Conservation (phyloP, 2,329 filamentous ascomycete genomes). For the Aschersonia sp. region DNA sequence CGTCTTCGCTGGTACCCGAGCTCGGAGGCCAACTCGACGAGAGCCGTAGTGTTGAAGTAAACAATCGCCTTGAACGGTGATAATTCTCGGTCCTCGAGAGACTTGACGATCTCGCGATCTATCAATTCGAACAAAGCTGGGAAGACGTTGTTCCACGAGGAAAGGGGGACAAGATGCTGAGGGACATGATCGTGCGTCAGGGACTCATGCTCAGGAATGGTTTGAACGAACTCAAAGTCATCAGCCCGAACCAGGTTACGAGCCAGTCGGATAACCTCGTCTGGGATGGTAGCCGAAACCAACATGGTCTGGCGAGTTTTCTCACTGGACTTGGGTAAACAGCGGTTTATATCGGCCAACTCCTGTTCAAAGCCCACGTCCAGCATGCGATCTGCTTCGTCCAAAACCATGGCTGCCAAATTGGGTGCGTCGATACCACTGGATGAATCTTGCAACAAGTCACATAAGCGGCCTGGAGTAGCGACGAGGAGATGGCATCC, state of each 20-base stretch:
- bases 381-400: constrained; percentile 96
- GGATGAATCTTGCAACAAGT: constrained; percentile 55
- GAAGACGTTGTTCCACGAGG: constrained; percentile 59
- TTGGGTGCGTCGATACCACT: constrained; percentile 57
- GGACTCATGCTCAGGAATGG: constrained; percentile 65
- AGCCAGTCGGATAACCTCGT: constrained; percentile 68
- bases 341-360: constrained; percentile 42
- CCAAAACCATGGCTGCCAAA: constrained; percentile 84
- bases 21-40: constrained; percentile 49
- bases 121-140: constrained; percentile 67
- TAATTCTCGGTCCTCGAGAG: constrained; percentile 20
- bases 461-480: constrained; percentile 76
- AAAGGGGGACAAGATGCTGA: constrained; percentile 56
- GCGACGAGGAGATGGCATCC: constrained; percentile 85
- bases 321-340: constrained; percentile 46
- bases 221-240: constrained; percentile 80
- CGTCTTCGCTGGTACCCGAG: constrained; percentile 27
- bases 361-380: constrained; percentile 74
- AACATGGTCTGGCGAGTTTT: constrained; percentile 78
- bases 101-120: constrained; percentile 38
- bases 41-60: constrained; percentile 69
- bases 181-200: constrained; percentile 77
- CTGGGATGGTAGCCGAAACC: constrained; percentile 87
- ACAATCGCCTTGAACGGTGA: constrained; percentile 89
- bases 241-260: constrained; percentile 59